Percentiles rank a stretch among this genome's conserved stretches.
Evolutionary conservation across 306 rosid species (phyloP).

Genomic region (Elaeagnus macrophylla): DNA sequence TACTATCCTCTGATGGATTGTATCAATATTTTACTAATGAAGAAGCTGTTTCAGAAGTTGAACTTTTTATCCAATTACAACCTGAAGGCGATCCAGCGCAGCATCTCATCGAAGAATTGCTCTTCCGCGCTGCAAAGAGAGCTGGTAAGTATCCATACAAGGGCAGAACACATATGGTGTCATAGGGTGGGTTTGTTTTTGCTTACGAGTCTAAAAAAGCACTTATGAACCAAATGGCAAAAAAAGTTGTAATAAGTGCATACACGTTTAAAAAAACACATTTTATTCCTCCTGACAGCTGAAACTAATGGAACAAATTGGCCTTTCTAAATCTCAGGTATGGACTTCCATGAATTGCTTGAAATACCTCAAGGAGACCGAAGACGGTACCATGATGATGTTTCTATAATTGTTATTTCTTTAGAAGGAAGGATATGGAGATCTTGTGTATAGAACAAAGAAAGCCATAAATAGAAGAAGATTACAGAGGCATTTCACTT

Average conservation of each 20-base stretch:
- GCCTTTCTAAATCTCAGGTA: constrained; percentile 41
- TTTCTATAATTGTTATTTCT: constrained; percentile 90
- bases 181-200: background rate
- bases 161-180: background rate
- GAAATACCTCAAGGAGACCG: constrained; percentile 95
- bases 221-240: no score
- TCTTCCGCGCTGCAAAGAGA: constrained; percentile 93
- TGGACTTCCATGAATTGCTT: constrained; percentile 90
- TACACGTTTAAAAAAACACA: no score
- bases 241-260: no score
- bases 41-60: constrained; percentile 95
- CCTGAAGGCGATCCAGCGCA: constrained; percentile 99
- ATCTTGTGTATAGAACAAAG: constrained; percentile 66
- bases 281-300: no score
- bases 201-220: background rate
- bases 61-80: constrained; percentile 77
- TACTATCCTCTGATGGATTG: constrained; percentile 86
- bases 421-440: constrained; percentile 99
- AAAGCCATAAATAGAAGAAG: constrained; percentile 21
- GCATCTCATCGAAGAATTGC: constrained; percentile 84
- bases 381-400: constrained; percentile 92
- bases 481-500: constrained; percentile 25
- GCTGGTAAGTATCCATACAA: constrained; percentile 44
- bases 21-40: constrained; percentile 89
- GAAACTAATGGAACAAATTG: constrained; percentile 1